These are phyloP conservation scores for Coemansia sp. DNA, from an alignment of 192 early-diverging fungal species.

Conservation along the genomic window DNA sequence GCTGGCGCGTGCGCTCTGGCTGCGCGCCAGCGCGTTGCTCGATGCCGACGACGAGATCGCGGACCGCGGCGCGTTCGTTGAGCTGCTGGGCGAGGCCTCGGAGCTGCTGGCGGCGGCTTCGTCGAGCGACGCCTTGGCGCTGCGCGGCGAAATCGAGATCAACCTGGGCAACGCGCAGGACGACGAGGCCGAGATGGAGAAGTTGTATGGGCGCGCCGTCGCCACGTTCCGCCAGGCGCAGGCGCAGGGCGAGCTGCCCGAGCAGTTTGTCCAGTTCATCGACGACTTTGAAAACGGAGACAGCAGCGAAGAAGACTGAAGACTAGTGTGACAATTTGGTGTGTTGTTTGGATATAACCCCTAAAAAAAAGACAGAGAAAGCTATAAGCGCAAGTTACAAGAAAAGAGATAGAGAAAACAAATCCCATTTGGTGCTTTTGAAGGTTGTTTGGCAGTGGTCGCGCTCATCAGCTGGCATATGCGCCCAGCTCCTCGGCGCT, in stretches of 20 bases:
- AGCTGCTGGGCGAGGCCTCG: slow-evolving; percentile 18
- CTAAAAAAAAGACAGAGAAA: too few species aligned
- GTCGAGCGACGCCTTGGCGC: slow-evolving; percentile 21
- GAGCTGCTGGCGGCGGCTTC: slow-evolving; percentile 5
- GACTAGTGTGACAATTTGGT: background rate
- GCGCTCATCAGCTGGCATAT: slow-evolving; percentile 37
- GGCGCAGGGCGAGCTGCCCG: slow-evolving; percentile 28
- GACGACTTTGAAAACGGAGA: slow-evolving; percentile 34
- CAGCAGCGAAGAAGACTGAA: background rate
- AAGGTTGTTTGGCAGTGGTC: too few species aligned
- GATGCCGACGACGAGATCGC: slow-evolving; percentile 22
- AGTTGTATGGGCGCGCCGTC: slow-evolving; percentile 22
- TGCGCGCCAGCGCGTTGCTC: slow-evolving; percentile 21
- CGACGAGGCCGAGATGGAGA: slow-evolving; percentile 23
- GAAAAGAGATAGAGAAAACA: too few species aligned
- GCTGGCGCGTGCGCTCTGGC: slow-evolving; percentile 27
- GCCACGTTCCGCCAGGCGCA: slow-evolving; percentile 27
- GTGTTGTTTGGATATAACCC: too few species aligned
- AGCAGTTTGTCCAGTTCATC: slow-evolving; percentile 42
- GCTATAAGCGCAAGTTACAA: too few species aligned
- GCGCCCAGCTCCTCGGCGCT: slow-evolving; percentile 51
- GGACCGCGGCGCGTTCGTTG: slow-evolving; percentile 5
- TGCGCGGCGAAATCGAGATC: slow-evolving; percentile 37
- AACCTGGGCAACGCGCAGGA: slow-evolving; percentile 47
- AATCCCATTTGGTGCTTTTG: too few species aligned